Conservation (phyloP, 495 filamentous ascomycete species). For the Penicillium nucicola region DNA sequence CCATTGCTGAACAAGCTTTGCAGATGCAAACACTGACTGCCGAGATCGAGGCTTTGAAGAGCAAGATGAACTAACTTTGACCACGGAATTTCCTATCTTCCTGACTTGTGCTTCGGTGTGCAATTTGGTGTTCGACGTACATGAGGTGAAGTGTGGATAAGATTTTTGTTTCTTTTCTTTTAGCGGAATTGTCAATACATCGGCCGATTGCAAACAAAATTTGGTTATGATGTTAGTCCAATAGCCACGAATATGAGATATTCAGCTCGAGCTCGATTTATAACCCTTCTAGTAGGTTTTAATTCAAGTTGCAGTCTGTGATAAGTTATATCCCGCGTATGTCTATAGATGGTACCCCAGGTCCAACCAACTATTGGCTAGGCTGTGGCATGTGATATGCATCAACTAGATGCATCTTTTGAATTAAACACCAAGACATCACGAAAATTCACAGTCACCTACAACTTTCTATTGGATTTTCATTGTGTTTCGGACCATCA, state of each 20-base stretch:
- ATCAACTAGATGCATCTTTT: too few relatives aligned
- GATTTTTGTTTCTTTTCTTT: slow-evolving; percentile 17
- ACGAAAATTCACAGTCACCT: too few relatives aligned
- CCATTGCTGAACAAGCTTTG: slow-evolving; percentile 41
- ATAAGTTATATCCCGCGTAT: too few relatives aligned
- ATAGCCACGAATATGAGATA: neutral
- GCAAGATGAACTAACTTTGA: slow-evolving; percentile 33
- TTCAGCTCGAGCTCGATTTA: too few relatives aligned
- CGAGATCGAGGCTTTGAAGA: slow-evolving; percentile 46
- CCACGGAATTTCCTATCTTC: neutral
- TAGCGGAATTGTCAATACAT: slow-evolving; percentile 31
- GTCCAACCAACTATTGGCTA: too few relatives aligned
- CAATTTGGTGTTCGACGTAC: slow-evolving; percentile 11
- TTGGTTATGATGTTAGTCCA: neutral
- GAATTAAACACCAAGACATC: too few relatives aligned
- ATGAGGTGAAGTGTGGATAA: slow-evolving; percentile 21
- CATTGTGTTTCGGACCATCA: neutral
- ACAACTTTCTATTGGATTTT: neutral
- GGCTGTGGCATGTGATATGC: too few relatives aligned
- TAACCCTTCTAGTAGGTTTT: too few relatives aligned
- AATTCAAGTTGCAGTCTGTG: too few relatives aligned
- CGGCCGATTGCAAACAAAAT: slow-evolving; percentile 10
- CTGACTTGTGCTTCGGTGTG: neutral
- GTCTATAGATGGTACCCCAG: too few relatives aligned
- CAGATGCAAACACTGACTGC: slow-evolving; percentile 43